A percentile compares a stretch with the other conserved stretches of the same genome.
Conservation (phyloP, 73 alveolate species). For the Paramecium primaurelia region DNA sequence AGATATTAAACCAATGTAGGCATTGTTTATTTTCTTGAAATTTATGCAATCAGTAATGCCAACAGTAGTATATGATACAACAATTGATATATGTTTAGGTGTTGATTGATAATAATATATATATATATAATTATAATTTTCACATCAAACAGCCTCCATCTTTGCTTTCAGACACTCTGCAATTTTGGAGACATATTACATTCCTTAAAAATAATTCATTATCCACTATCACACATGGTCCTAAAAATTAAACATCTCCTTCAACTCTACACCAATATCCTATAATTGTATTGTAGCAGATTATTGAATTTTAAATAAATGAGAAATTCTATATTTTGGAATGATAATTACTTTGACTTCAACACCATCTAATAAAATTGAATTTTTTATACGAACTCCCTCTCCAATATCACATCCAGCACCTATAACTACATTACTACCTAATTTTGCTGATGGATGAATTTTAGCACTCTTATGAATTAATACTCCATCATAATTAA, state of each 20-base stretch:
- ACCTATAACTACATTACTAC: slow-evolving; percentile 97
- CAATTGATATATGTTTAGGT: slow-evolving; percentile 31
- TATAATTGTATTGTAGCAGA: slow-evolving; percentile 58
- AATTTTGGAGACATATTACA: slow-evolving; percentile 25
- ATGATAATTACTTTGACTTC: slow-evolving; percentile 22
- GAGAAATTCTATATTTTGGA: slow-evolving; percentile 54
- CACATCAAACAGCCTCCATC: slow-evolving; percentile 39
- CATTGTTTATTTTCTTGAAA: slow-evolving; percentile 35
- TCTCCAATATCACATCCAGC: slow-evolving; percentile 84
- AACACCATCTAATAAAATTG: slow-evolving; percentile 61
- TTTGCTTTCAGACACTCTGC: background rate
- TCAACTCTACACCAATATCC: slow-evolving; percentile 71
- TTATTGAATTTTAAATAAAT: slow-evolving; percentile 50
- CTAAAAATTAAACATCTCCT: slow-evolving; percentile 44
- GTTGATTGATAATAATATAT: background rate
- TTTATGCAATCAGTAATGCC: slow-evolving; percentile 53
- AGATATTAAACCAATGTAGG: slow-evolving; percentile 34
- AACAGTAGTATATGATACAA: slow-evolving; percentile 34
- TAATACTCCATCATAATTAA: slow-evolving; percentile 55
- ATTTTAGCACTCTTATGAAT: slow-evolving; percentile 68
- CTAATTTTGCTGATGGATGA: slow-evolving; percentile 81
- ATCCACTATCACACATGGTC: slow-evolving; percentile 13
- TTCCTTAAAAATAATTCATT: slow-evolving; percentile 12
- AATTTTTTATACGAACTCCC: slow-evolving; percentile 80
- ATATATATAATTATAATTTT: background rate